Evolutionary conservation across 805 yeast species (phyloP), one percentile per base, ranked within the genome.

Genomic region (Metschnikowia gruessii): DNA sequence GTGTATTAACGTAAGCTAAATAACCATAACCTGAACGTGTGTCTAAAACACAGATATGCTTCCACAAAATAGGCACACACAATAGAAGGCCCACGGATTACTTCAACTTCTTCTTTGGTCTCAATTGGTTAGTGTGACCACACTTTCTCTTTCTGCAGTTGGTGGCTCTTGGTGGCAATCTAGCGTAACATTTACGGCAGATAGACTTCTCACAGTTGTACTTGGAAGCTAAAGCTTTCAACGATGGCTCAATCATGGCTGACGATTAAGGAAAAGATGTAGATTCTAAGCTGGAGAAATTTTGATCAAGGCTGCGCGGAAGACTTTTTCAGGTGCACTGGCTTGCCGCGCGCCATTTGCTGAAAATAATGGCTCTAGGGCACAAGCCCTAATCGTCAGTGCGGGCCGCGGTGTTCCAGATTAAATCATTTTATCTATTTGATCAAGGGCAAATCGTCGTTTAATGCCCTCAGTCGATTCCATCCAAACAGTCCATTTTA

Each of bases 91-190:
- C 55, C 55, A 70, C 66, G 70, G 78, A 74, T 78, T 80, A 91
- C 83, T 91, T 90, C 76, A 89, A 84, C 91, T 92, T 92, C 95
- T 92, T 92, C 95, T 92, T 94, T 80, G 98, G 98, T 84, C 99
- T 90, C 79, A 94, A 88, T 83, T 94, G 99, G 85, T 94, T 94
- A 76, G 97, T 83, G 95, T 94, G 99, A 73, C 99, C 99, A 81
- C 99, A 94, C 86, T 94, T 94, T 89, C 97, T 90, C 98, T 94
- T 94, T 84, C 99, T 90, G 86, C 99, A 94, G 97, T 94, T 94
- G 79, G 98, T 94, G 68, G 99, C 99, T 87, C 98, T 95, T 80
- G 99, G 97, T 73, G 99, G 99, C 74, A 94, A 91, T 85, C 99
- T 94, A 69, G 99, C 97, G 86, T 94, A 94, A 83, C 99, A 94